Conservation (phyloP, 192 early-diverging fungal species). For the Coemansia sp. region DNA sequence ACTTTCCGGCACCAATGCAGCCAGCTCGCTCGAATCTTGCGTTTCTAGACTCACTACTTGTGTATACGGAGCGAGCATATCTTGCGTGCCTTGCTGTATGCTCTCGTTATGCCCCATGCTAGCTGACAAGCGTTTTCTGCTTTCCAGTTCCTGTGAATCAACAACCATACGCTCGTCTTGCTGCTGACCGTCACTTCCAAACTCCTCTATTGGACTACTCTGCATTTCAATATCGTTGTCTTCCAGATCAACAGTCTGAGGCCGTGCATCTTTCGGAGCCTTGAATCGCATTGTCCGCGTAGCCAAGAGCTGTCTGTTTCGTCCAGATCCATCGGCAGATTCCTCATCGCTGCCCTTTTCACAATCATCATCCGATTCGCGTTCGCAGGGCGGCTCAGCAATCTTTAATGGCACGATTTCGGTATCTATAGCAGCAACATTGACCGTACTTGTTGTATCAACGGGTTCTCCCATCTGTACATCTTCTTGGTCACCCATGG, state of each 20-base stretch:
- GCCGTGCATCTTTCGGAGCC: constrained; percentile 46
- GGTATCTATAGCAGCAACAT: neutral
- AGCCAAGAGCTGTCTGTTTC: constrained; percentile 26
- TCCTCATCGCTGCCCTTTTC: constrained; percentile 7
- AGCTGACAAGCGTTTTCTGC: neutral
- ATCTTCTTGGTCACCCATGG: neutral
- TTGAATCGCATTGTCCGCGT: constrained; percentile 44
- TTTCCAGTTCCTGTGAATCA: neutral
- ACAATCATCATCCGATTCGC: neutral
- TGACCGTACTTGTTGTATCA: neutral
- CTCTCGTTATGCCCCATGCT: neutral
- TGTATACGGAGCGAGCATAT: neutral
- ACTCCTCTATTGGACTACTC: neutral
- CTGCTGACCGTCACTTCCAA: neutral
- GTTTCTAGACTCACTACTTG: neutral
- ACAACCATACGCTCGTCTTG: neutral
- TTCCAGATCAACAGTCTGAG: constrained; percentile 41
- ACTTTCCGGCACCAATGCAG: neutral
- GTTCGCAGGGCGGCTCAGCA: neutral
- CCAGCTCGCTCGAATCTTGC: neutral
- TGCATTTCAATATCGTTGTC: constrained; percentile 20
- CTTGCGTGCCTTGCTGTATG: constrained; percentile 15
- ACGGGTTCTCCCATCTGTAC: neutral
- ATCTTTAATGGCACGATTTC: neutral
- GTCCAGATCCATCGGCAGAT: constrained; percentile 2